Evolutionary conservation across 768 basidiomycete species (phyloP).

Genomic region (Rhodotorula toruloides): DNA sequence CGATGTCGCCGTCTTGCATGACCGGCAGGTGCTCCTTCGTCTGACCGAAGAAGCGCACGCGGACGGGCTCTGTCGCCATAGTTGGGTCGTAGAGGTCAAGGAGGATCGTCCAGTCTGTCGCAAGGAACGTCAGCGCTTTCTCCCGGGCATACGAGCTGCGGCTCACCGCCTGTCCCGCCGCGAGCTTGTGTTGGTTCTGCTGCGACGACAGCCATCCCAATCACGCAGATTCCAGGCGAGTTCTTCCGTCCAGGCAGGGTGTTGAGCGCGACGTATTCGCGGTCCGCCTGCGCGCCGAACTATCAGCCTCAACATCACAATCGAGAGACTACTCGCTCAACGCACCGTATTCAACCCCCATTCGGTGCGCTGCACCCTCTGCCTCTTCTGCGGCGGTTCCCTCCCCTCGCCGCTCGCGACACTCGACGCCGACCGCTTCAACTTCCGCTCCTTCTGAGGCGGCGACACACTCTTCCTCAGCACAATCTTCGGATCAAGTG

Average conservation of each 20-base stretch:
- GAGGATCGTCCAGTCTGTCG: not conserved
- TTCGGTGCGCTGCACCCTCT: not conserved
- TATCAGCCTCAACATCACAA: not conserved
- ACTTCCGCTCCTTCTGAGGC: too few relatives aligned
- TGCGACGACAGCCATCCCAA: slow-evolving; percentile 4
- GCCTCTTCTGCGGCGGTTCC: not conserved
- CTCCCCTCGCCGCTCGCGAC: too few relatives aligned
- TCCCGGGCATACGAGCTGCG: too few relatives aligned
- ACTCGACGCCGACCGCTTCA: too few relatives aligned
- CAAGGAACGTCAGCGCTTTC: too few relatives aligned
- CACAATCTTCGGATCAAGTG: too few relatives aligned
- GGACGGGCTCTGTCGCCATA: too few relatives aligned
- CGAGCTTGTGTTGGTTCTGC: not conserved
- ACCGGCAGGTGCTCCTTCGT: not conserved
- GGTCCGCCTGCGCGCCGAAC: not conserved
- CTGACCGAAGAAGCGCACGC: not conserved
- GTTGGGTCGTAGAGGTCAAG: slow-evolving; percentile 23
- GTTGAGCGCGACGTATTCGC: not conserved
- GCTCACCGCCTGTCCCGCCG: not conserved
- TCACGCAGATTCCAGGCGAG: not conserved
- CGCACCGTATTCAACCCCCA: not conserved
- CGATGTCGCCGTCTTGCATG: slow-evolving; percentile 15
- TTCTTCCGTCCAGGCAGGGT: not conserved
- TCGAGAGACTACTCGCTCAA: too few relatives aligned
- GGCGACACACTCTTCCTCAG: too few relatives aligned